Conservation (phyloP, 345 rosid genomes). For the Eutrema heterophyllum region DNA sequence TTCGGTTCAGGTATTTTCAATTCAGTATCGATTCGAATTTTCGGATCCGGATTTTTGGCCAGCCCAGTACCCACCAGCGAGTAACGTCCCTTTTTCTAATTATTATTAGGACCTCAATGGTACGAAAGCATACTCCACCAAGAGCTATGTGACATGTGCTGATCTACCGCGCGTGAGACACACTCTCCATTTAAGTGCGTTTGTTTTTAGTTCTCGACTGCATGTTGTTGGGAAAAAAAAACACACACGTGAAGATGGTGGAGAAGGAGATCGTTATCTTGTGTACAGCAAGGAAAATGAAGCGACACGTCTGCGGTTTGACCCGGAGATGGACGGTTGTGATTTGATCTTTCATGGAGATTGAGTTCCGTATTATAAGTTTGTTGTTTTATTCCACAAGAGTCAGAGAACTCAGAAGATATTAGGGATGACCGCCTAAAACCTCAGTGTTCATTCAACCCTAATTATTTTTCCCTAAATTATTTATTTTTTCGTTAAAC, state of each 20-base stretch:
- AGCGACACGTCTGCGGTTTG: conserved; percentile 9
- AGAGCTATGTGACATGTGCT: conserved; percentile 12
- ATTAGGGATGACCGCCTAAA: too few species aligned
- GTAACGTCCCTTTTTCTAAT: conserved; percentile 3
- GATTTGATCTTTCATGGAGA: conserved; percentile 16
- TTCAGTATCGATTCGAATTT: too few species aligned
- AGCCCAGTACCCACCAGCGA: neutral
- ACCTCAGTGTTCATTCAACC: too few species aligned
- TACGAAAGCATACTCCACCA: conserved; percentile 12
- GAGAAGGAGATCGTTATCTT: conserved; percentile 9
- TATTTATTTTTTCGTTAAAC: too few species aligned
- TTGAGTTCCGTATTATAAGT: conserved; percentile 19
- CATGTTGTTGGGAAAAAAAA: conserved; percentile 8
- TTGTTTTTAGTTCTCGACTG: neutral
- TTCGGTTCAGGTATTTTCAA: too few species aligned
- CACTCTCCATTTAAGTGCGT: conserved; percentile 9
- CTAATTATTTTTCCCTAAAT: too few species aligned
- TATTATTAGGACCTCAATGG: neutral
- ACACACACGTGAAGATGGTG: conserved; percentile 25
- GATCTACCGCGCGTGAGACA: conserved; percentile 12
- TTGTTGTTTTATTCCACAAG: neutral
- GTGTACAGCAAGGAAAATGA: neutral
- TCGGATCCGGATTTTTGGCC: too few species aligned
- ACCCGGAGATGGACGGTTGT: conserved; percentile 2
- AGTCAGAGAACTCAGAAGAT: neutral